Evolutionary conservation across 1,284 basidiomycete species (phyloP).

Genomic region (Trichosporon faecale): DNA sequence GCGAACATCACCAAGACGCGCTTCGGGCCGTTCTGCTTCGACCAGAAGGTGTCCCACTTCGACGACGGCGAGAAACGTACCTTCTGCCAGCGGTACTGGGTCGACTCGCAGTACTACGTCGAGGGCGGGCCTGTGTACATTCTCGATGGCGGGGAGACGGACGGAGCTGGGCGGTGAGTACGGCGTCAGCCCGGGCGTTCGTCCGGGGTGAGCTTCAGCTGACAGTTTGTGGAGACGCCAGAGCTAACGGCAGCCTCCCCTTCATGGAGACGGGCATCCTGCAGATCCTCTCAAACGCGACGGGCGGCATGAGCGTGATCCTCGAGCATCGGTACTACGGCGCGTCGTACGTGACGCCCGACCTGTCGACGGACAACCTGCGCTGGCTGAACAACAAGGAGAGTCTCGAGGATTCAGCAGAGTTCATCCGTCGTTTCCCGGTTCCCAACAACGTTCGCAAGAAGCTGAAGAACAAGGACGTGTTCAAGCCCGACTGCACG

Average conservation of each 20-base stretch:
- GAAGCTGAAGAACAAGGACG: slow-evolving; percentile 59
- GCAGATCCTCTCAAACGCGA: slow-evolving; percentile 76
- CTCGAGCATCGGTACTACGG: slow-evolving; percentile 78
- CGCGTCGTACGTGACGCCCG: slow-evolving; percentile 64
- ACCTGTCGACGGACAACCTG: slow-evolving; percentile 72
- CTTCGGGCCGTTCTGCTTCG: slow-evolving; percentile 60
- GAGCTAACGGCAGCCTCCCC: slow-evolving; percentile 35
- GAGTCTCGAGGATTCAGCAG: slow-evolving; percentile 84
- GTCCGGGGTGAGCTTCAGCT: not conserved
- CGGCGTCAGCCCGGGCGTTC: not conserved
- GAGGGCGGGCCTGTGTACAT: slow-evolving; percentile 72
- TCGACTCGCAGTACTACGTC: slow-evolving; percentile 77
- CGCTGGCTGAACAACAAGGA: slow-evolving; percentile 85
- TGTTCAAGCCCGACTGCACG: slow-evolving; percentile 55
- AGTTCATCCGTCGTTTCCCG: slow-evolving; percentile 76
- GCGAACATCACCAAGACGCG: not conserved
- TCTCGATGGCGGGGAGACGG: slow-evolving; percentile 78
- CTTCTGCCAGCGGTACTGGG: slow-evolving; percentile 69
- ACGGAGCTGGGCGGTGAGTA: slow-evolving; percentile 44
- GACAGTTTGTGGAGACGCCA: not conserved
- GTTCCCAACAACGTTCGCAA: slow-evolving; percentile 56
- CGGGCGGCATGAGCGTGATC: slow-evolving; percentile 77
- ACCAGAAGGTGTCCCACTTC: slow-evolving; percentile 77
- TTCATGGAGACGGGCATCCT: slow-evolving; percentile 65
- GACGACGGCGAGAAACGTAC: slow-evolving; percentile 46